Percentiles rank a stretch among this genome's conserved stretches.
Evolutionary conservation across 495 filamentous ascomycete species (phyloP).

Genomic region (Thermothielavioides terrestris): DNA sequence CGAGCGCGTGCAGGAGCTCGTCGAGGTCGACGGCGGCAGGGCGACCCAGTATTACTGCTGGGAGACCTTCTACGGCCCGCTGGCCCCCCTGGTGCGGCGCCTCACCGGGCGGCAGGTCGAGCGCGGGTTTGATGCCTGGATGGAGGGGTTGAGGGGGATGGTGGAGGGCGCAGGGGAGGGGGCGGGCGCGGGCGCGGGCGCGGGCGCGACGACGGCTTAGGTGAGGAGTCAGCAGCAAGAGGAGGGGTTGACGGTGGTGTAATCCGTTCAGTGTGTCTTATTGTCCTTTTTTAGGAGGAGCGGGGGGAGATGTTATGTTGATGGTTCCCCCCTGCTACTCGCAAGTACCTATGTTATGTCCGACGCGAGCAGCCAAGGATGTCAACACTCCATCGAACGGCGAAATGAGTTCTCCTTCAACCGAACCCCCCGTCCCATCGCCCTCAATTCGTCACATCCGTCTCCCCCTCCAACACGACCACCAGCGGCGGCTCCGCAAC

Average conservation of each 20-base stretch:
- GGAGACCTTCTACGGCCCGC: conserved; percentile 34
- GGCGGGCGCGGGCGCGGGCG: too few species aligned
- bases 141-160: conserved; percentile 23
- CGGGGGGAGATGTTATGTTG: too few species aligned
- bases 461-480: conserved; percentile 36
- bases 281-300: too few species aligned
- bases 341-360: neutral
- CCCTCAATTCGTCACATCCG: neutral
- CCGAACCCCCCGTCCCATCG: neutral
- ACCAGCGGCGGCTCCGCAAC: conserved; percentile 40
- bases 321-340: too few species aligned
- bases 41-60: conserved; percentile 25
- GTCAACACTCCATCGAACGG: too few species aligned
- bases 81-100: conserved; percentile 21
- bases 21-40: conserved; percentile 12
- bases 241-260: too few species aligned
- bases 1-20: conserved; percentile 35
- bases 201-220: too few species aligned
- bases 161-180: conserved; percentile 17
- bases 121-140: conserved; percentile 26
- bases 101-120: conserved; percentile 16
- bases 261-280: neutral
- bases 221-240: too few species aligned
- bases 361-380: too few species aligned
- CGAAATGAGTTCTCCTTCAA: too few species aligned